Conservation (phyloP, 352 stramenopile genomes). For the Globisporangium rhizosaccharum region DNA sequence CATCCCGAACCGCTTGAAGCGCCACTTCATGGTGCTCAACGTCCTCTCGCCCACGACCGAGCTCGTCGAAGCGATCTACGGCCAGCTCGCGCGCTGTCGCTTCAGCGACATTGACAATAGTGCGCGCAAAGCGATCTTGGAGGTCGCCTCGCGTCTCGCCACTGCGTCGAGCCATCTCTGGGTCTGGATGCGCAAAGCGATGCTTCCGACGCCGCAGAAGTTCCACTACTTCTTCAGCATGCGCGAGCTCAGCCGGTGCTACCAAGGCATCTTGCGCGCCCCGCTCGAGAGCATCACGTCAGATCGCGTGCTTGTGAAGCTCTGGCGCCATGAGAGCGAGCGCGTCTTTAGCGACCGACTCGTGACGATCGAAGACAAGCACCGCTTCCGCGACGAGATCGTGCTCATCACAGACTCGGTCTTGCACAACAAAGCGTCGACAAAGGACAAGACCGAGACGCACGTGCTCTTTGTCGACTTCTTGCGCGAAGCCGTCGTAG, state of each 20-base stretch:
- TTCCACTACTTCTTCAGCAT: conserved; percentile 85
- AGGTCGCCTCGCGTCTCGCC: conserved; percentile 41
- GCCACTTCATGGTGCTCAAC: conserved; percentile 89
- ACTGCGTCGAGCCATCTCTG: conserved; percentile 57
- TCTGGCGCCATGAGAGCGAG: conserved; percentile 86
- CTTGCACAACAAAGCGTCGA: conserved; percentile 19
- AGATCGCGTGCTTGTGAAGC: conserved; percentile 46
- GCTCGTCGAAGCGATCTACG: conserved; percentile 87
- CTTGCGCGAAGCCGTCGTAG: conserved; percentile 67
- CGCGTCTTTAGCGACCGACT: conserved; percentile 79
- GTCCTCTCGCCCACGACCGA: conserved; percentile 63
- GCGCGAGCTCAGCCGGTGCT: conserved; percentile 64
- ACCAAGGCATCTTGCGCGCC: conserved; percentile 73
- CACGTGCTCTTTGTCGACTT: conserved; percentile 78
- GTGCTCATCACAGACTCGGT: conserved; percentile 37
- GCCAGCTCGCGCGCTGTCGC: conserved; percentile 63
- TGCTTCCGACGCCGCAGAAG: conserved; percentile 73
- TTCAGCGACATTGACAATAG: conserved; percentile 26
- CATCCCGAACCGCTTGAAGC: conserved; percentile 86
- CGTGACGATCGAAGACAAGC: conserved; percentile 67
- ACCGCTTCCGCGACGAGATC: conserved; percentile 56
- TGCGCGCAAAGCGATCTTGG: conserved; percentile 32
- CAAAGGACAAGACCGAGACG: conserved; percentile 20
- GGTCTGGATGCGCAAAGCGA: conserved; percentile 54
- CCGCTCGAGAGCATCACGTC: conserved; percentile 40